Evolutionary conservation across 495 filamentous ascomycete species (phyloP).

Genomic region (Tuber umbilicatum): DNA sequence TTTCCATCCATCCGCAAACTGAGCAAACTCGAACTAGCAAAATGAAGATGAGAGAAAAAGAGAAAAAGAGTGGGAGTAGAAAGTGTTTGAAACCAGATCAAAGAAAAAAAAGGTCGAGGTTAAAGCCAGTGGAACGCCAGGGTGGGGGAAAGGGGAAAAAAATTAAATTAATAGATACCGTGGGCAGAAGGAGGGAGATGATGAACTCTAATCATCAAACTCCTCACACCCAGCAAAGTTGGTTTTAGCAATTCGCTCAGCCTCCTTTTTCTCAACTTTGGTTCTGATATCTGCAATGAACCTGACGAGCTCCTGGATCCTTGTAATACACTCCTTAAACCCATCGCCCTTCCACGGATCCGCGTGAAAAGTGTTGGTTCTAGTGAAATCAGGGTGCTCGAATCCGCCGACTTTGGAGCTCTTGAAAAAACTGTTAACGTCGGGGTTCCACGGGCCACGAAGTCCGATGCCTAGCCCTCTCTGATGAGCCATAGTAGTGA

Average conservation of each 20-base stretch:
- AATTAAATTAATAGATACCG: neutral
- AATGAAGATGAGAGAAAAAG: neutral
- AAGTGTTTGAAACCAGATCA: neutral
- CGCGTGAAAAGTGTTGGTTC: neutral
- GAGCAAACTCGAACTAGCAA: neutral
- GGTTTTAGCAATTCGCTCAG: neutral
- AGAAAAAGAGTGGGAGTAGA: neutral
- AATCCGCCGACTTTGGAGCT: conserved; percentile 32
- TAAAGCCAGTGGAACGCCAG: neutral
- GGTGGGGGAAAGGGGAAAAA: neutral
- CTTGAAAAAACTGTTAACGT: conserved; percentile 33
- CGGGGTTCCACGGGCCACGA: conserved; percentile 31
- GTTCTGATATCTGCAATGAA: conserved; percentile 22
- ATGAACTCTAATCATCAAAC: neutral
- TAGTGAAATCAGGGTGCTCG: conserved; percentile 20
- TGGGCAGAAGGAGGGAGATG: neutral
- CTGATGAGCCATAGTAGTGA: conserved; percentile 27
- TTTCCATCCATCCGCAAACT: neutral
- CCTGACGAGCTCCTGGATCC: conserved; percentile 15
- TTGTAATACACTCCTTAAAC: conserved; percentile 31
- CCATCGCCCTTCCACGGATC: conserved; percentile 36
- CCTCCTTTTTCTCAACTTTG: conserved; percentile 15
- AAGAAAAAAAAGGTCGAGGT: neutral
- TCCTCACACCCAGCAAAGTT: conserved; percentile 1
- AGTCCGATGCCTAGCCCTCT: conserved; percentile 16